Percentiles rank a stretch among this genome's conserved stretches.
These are phyloP conservation scores for Acanthamoeba quina DNA, from an alignment of 208 protist species.

Conservation along the genomic window DNA sequence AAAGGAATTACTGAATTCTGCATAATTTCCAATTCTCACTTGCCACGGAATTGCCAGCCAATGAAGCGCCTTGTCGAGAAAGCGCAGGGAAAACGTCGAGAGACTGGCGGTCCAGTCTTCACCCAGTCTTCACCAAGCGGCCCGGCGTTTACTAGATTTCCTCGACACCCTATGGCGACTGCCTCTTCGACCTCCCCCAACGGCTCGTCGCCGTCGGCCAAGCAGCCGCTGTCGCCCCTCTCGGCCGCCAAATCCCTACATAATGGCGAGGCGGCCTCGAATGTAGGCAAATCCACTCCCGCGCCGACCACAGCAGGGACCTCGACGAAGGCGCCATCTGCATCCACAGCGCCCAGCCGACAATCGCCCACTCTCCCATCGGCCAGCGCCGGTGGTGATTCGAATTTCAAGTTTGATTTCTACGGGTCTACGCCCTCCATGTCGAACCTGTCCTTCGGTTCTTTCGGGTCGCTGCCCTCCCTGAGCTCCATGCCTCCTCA, in stretches of 20 bases:
- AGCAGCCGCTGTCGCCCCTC: background rate
- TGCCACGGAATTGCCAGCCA: background rate
- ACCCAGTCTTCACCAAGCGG: background rate
- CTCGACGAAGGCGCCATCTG: background rate
- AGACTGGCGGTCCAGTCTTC: slow-evolving; percentile 32
- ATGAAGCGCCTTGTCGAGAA: background rate
- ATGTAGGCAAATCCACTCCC: slow-evolving; percentile 23
- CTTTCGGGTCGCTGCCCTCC: slow-evolving; percentile 1
- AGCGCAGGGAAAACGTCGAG: slow-evolving; percentile 42
- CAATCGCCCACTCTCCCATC: background rate
- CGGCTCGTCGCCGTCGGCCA: background rate
- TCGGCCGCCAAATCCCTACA: slow-evolving; percentile 2
- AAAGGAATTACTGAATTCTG: background rate
- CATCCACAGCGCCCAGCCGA: background rate
- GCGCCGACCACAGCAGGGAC: background rate
- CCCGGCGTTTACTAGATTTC: slow-evolving; percentile 56
- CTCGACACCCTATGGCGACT: slow-evolving; percentile 34
- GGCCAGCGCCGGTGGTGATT: background rate
- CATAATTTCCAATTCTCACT: background rate
- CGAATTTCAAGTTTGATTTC: slow-evolving; percentile 54
- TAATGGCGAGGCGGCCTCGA: background rate
- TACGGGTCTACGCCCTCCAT: slow-evolving; percentile 48
- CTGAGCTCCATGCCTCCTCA: background rate
- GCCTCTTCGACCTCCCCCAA: slow-evolving; percentile 5
- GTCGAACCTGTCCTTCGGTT: slow-evolving; percentile 35